Base-by-base conservation (phyloP, 2,329 filamentous ascomycete species). In the Myriangium duriaei region DNA sequence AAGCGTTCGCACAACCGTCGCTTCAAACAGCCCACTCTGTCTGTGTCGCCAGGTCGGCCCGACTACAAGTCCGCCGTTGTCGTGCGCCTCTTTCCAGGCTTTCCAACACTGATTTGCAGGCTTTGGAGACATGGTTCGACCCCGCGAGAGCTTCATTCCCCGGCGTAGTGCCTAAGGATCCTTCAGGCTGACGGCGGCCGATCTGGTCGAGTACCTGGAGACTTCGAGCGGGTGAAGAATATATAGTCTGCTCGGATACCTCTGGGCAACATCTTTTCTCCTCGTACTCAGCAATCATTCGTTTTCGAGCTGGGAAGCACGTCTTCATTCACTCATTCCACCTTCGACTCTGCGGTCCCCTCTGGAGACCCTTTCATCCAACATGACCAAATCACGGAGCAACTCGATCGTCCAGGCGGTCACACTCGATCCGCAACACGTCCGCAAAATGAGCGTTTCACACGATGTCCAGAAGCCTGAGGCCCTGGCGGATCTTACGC, bases 401-500 rank as follows among this genome's bases (percentile, higher is more conserved):
- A 37, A 37, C 21, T 37, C 36, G 17, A 13, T 28, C 30, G 36
- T 39, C 30, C 16, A 39, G 36, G 15, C 30, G 29, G 36, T 39
- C 13, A 15, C 30, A 6, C 29, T 39, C 30, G 36, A 39, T 16
- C 36, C 30, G 15, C 18, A n/a, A 15, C 28, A 29, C 30, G 32
- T 39, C 36, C 36, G 36, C 17, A 32, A 33, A 13, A 39, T 39
- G 36, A 32, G 28, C 9, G 30, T 39, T 18, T 28, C 28, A 15
- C 32, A 39, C 16, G 30, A 33, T 30, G 29, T 33, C 29, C 11
- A 32, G 28, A 24, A 39, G 16, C 21, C 21, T 7, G 7, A 26
- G n/a, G 21, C 21, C 21, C n/a, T 26, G 21, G 33, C 37, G 5
- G 15, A 36, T 13, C 40, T 53, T 6, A 52, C 47, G 11, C 47